Conservation (phyloP, 78 protist species). For the Dictyostelium capitatum region DNA sequence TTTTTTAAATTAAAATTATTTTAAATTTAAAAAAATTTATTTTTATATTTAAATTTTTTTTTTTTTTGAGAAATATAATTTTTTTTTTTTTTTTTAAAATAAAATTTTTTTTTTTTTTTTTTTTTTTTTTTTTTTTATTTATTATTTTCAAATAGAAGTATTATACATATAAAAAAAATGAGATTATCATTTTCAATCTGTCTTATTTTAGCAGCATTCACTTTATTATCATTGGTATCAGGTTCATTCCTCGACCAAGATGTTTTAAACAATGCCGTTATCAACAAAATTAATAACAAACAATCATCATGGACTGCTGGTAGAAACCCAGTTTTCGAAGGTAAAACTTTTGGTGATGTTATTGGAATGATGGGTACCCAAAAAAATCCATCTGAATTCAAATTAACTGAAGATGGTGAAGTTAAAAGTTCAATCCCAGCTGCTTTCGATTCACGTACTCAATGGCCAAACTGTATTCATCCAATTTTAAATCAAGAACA, state of each 20-base stretch:
- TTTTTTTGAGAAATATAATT: too few relatives aligned
- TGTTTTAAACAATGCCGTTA: not conserved
- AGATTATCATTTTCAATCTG: not conserved
- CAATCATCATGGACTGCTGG: conserved; percentile 61
- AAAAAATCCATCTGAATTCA: conserved; percentile 10
- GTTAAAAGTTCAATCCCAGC: not conserved
- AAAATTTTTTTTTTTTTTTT: conserved; percentile 10
- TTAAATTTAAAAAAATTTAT: too few relatives aligned
- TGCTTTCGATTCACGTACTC: conserved; percentile 35
- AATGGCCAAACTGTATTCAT: conserved; percentile 67
- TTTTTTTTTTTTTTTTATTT: not conserved
- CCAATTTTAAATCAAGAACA: conserved; percentile 65
- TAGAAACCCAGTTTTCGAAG: conserved; percentile 59
- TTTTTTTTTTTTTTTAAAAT: too few relatives aligned
- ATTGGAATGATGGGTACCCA: conserved; percentile 51
- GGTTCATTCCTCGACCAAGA: not conserved
- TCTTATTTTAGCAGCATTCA: not conserved
- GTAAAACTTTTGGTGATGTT: conserved; percentile 28
- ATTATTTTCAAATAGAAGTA: not conserved
- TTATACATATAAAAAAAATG: not conserved
- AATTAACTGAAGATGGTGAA: not conserved
- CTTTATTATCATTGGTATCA: not conserved
- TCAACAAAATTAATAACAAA: conserved; percentile 7
- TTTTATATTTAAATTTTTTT: too few relatives aligned
- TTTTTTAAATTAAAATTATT: too few relatives aligned